phyloP scores from a whole-genome alignment of 345 rosid species.

The Corymbia maculata region DNA sequence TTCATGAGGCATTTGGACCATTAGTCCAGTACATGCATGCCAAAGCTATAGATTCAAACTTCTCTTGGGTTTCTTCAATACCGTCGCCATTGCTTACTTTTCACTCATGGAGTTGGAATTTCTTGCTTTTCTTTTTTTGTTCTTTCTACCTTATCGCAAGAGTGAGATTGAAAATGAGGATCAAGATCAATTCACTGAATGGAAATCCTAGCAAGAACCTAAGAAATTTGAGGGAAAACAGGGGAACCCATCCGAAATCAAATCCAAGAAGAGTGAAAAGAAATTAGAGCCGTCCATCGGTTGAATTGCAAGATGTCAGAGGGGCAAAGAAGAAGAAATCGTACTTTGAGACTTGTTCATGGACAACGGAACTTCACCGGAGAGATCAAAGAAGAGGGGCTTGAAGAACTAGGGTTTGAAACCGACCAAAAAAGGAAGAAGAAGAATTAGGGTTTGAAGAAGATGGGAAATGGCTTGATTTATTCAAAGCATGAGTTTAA shows the following conservation, averaged over 20 bases:
- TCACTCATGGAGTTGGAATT: not conserved
- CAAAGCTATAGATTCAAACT: not conserved
- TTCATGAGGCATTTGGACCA: no score
- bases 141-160: not conserved
- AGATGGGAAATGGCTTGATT: not conserved
- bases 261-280: no score
- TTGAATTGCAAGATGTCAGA: no score
- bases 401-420: no score
- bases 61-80: not conserved
- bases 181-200: not conserved
- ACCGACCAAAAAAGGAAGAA: not conserved
- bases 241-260: not conserved
- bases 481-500: not conserved
- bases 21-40: no score
- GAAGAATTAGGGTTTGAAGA: not conserved
- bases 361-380: no score
- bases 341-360: no score
- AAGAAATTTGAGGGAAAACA: rapidly evolving
- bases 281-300: no score
- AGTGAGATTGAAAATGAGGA: not conserved
- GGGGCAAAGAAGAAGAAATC: no score
- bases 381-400: no score
- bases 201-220: not conserved
- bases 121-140: no score
- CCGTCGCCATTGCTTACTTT: not conserved